Evolutionary conservation across 1,284 basidiomycete species (phyloP), one percentile per base, ranked within the genome.

Genomic region (Rhodotorula sp.): DNA sequence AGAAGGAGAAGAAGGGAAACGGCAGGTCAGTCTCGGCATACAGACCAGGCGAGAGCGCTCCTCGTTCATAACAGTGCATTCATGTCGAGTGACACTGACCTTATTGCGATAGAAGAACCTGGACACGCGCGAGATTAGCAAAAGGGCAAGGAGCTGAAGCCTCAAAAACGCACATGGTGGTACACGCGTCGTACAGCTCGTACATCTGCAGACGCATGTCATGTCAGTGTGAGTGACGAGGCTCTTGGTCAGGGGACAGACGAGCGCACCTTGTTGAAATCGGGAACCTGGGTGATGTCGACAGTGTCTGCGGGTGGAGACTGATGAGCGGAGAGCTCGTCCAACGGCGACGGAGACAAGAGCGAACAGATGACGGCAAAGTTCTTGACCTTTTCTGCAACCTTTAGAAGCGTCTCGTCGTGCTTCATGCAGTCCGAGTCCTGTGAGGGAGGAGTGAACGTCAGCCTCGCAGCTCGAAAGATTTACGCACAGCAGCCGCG

Each of bases 371-470:
- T 91, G 75, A 98, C 93, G 4, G 94, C 95, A 83, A 97, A 98
- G 84, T 99, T 98, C 84, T 97, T 93, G 7, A 99, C 93, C 82
- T 93, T 95, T 83, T 97, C 96, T 2, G 91, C 90, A 63, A 97
- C 90, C 17, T 88, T 86, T 81, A 94, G 93, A 25, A 99, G 87
- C 5, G 94, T 97, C 83, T 99, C 96, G 84, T 99, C 97, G 94
- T 98, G 97, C 49, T 89, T 90, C 97, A 98, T 98, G 84, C 96
- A 99, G 74, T 96, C 90, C 2, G 88, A 85, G 81, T 99, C 93
- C 34, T 34, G 34, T 5, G 88, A 34, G 79, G 69, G 27, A 14
- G 53, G 25, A 13, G 41, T 21, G 58, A 50, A n/a, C 25, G 46
- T 16, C 27, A 17, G 34, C 34, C 34, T 34, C 34, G 34, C 34